Evolutionary conservation across 805 yeast species (phyloP).

Genomic region (Ogataea polymorpha): DNA sequence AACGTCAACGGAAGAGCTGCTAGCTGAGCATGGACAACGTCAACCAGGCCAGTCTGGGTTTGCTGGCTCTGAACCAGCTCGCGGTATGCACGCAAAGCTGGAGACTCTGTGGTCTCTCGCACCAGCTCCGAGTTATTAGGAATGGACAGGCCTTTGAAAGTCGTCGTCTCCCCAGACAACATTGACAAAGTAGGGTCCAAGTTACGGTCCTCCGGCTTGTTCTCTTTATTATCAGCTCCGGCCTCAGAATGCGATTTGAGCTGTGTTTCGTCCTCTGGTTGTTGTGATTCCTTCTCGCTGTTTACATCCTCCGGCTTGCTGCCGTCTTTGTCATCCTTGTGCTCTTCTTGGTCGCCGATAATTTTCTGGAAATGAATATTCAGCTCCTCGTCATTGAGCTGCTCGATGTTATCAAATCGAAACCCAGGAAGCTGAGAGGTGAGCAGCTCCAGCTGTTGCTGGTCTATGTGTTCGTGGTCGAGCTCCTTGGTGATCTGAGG

Average conservation of each 20-base stretch:
- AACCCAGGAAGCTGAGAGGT: constrained; percentile 25
- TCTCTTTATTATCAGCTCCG: constrained; percentile 8
- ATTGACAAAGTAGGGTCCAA: constrained; percentile 11
- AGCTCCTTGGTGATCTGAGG: constrained; percentile 16
- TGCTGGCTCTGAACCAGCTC: constrained; percentile 23
- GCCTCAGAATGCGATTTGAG: neutral
- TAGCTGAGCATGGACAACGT: constrained; percentile 44
- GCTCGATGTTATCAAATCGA: constrained; percentile 24
- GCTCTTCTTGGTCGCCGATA: constrained; percentile 16
- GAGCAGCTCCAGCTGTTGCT: constrained; percentile 20
- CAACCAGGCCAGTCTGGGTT: constrained; percentile 18
- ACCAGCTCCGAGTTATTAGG: constrained; percentile 35
- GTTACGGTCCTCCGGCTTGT: constrained; percentile 6
- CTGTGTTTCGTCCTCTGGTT: constrained; percentile 1
- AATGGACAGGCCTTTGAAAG: constrained; percentile 32
- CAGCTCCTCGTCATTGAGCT: constrained; percentile 29
- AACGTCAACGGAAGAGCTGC: constrained; percentile 60
- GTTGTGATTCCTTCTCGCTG: neutral
- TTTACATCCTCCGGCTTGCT: neutral
- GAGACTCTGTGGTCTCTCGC: constrained; percentile 22
- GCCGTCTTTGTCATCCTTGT: neutral
- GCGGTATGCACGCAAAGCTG: constrained; percentile 27
- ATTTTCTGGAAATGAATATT: constrained; percentile 28
- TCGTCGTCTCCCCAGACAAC: constrained; percentile 17
- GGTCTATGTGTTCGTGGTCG: constrained; percentile 9